Conservation (phyloP, 2,329 filamentous ascomycete genomes). For the Gnomoniopsis smithogilvyi region DNA sequence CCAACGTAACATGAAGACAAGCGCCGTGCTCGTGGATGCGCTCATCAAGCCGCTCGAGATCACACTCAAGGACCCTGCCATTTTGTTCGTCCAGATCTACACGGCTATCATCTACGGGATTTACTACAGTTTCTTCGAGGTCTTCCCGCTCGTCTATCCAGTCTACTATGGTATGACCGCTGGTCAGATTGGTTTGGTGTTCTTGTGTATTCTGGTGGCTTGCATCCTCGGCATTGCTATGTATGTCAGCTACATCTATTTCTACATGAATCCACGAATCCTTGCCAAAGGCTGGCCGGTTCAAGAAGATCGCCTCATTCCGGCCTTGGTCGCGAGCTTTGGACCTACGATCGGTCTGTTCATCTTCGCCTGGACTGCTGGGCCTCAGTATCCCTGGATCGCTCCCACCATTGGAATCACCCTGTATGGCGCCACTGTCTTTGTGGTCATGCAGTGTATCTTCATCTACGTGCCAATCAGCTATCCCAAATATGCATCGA, state of each 20-base stretch:
- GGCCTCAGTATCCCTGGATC: slow-evolving; percentile 50
- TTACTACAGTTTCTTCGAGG: slow-evolving; percentile 63
- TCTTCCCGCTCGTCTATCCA: slow-evolving; percentile 63
- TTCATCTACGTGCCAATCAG: slow-evolving; percentile 57
- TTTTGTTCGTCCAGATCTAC: slow-evolving; percentile 61
- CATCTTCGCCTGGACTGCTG: slow-evolving; percentile 57
- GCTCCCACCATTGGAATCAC: slow-evolving; percentile 55
- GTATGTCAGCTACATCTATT: slow-evolving; percentile 51
- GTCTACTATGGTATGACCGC: slow-evolving; percentile 57
- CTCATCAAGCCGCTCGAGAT: slow-evolving; percentile 61
- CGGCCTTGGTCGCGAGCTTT: slow-evolving; percentile 50
- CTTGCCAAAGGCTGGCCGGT: slow-evolving; percentile 43
- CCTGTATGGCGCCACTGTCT: slow-evolving; percentile 49
- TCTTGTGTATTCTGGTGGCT: slow-evolving; percentile 57
- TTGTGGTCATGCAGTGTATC: slow-evolving; percentile 57
- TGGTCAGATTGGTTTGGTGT: slow-evolving; percentile 57
- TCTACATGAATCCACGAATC: slow-evolving; percentile 49
- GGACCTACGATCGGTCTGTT: slow-evolving; percentile 58
- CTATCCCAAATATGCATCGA: slow-evolving; percentile 56
- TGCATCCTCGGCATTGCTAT: slow-evolving; percentile 48
- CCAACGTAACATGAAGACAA: slow-evolving; percentile 48
- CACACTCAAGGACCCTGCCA: slow-evolving; percentile 57
- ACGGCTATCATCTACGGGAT: slow-evolving; percentile 60
- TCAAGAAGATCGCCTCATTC: slow-evolving; percentile 53
- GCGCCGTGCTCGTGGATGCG: slow-evolving; percentile 48